A percentile compares a stretch with the other conserved stretches of the same genome.
These are phyloP conservation scores for Leishmania tropica DNA, from an alignment of 208 protist species.

Conservation along the genomic window DNA sequence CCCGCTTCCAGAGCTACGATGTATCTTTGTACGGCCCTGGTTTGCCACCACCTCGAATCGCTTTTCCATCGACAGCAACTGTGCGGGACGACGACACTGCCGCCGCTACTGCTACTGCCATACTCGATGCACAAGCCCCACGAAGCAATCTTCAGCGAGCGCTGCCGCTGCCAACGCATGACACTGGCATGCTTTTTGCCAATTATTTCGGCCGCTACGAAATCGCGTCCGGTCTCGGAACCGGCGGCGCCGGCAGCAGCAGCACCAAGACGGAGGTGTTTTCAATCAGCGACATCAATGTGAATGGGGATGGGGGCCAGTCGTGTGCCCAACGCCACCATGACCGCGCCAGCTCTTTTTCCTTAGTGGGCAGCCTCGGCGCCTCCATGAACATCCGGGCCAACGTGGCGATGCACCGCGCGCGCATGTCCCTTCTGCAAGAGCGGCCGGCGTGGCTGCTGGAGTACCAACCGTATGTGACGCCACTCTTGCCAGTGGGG, in stretches of 20 bases:
- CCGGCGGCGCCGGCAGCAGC: constrained; percentile 15
- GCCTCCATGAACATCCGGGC: constrained; percentile 64
- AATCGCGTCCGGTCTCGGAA: constrained; percentile 48
- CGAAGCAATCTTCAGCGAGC: not conserved
- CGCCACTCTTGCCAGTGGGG: constrained; percentile 71
- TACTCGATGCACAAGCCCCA: not conserved
- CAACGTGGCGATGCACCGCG: constrained; percentile 64
- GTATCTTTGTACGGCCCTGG: constrained; percentile 35
- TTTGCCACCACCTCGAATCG: not conserved
- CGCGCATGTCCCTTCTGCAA: constrained; percentile 50
- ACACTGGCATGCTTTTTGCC: not conserved
- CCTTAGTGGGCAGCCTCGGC: constrained; percentile 52
- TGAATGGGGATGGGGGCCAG: not conserved
- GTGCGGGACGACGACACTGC: not conserved
- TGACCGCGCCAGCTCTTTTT: constrained; percentile 7
- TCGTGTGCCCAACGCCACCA: not conserved
- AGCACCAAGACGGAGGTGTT: not conserved
- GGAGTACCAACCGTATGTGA: constrained; percentile 73
- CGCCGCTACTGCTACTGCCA: not conserved
- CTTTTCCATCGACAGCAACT: not conserved
- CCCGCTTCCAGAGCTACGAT: constrained; percentile 77
- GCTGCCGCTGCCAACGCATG: not conserved
- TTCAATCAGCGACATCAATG: not conserved
- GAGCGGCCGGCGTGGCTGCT: constrained; percentile 61
- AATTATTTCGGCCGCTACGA: not conserved